phyloP scores from a whole-genome alignment of 176 grass and related monocot species.

The Otatea glauca region DNA sequence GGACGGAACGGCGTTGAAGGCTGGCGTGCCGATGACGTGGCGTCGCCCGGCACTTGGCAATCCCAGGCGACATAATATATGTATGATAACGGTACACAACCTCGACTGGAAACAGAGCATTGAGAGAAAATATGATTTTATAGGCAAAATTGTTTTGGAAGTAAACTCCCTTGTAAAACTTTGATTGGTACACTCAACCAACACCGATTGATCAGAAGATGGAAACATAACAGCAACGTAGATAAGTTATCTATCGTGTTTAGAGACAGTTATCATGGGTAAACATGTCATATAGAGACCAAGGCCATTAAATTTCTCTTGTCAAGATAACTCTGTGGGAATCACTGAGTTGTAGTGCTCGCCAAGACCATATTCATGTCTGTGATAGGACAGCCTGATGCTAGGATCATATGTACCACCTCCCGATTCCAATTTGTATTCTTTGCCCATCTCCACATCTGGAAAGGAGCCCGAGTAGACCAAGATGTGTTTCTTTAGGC shows the following conservation, averaged over 20 bases:
- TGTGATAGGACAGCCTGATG: slow-evolving; percentile 87
- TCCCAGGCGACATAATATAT: too few relatives aligned
- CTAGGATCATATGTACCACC: slow-evolving; percentile 33
- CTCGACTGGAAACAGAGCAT: background rate
- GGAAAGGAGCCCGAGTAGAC: slow-evolving; percentile 91
- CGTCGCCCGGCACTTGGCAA: too few relatives aligned
- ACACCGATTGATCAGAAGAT: slow-evolving; percentile 9
- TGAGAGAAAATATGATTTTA: slow-evolving; percentile 26
- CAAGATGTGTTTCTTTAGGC: slow-evolving; percentile 82
- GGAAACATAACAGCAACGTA: background rate
- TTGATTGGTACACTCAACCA: slow-evolving; percentile 44
- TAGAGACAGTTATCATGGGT: slow-evolving; percentile 20
- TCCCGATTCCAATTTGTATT: slow-evolving; percentile 64
- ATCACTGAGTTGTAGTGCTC: slow-evolving; percentile 97
- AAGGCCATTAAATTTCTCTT: background rate
- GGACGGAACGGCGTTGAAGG: too few relatives aligned
- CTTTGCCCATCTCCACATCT: slow-evolving; percentile 96
- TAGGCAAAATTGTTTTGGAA: slow-evolving; percentile 53
- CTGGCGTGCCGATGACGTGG: too few relatives aligned
- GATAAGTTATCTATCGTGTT: slow-evolving; percentile 5
- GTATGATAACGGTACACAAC: background rate
- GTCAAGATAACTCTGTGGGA: slow-evolving; percentile 38
- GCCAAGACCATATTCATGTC: slow-evolving; percentile 89
- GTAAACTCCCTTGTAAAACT: slow-evolving; percentile 35
- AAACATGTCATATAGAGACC: slow-evolving; percentile 38